Evolutionary conservation across 2,329 filamentous ascomycete species (phyloP), one percentile per base, ranked within the genome.

Genomic region (Shiraia bambusicola): DNA sequence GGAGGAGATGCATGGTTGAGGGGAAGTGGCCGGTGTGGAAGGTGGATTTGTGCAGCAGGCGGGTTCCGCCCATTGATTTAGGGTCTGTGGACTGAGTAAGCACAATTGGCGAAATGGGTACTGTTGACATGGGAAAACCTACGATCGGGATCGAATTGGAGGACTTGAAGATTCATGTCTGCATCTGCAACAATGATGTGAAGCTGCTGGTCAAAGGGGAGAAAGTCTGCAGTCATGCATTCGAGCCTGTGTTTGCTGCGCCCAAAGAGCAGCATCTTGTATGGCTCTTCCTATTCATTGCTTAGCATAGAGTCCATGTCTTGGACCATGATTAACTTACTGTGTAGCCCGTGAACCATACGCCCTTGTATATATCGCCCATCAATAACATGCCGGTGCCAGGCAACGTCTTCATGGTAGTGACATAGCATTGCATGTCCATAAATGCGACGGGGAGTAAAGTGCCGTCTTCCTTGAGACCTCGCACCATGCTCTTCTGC

Each of bases 141-240:
- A 93, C 89, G 87, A 63, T 97, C 92, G 1, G 93, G 93, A 60
- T 97, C 91, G 60, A 93, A 98, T 69, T 97, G 88, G 50, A 97
- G 72, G 33, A 96, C 79, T 64, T 96, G 89, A 28, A 98, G 70
- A 56, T 93, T 89, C 49, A 87, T 87, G 56, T 95, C 86, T 26
- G 86, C 83, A 65, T 97, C 92, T 10, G 86, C 83, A 5, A 88
- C 85, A 28, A 96, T 75, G 51, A 98, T 84, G 61, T 85, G 88
- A 10, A 98, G 74, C 45, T 90, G 84, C 41, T 87, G 83, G 6
- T 88, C 88, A 57, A 92, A 86, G 0, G 93, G 93, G 6, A 98
- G 72, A 59, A 98, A 92, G 45, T 97, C 92, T 2, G 88, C 88
- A 5, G 85, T 80, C 25, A 94, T 69, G 14, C 94, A 81, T 59